Evolutionary conservation across 2,329 filamentous ascomycete species (phyloP), one percentile per base, ranked within the genome.

Genomic region (Fonsecaea monophora): DNA sequence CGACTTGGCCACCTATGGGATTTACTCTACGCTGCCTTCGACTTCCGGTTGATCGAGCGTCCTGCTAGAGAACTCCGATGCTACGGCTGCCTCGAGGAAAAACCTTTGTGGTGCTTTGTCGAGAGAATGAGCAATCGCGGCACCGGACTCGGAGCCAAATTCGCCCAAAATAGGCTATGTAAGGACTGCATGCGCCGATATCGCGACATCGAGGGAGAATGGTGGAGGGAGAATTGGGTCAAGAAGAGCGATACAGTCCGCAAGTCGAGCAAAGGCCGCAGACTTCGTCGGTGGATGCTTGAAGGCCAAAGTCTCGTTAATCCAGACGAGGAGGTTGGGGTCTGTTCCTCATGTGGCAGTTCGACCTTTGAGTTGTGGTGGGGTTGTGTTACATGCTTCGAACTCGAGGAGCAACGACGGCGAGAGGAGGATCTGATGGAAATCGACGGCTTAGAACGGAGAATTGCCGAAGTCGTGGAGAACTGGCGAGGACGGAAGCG

Each of bases 211-310:
- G 69, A 67, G 21, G 69, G 69, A 7, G 25, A 59, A 18, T 71
- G 67, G 69, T 71, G 66, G 65, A 67, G 63, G 58, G 69, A 71
- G 58, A 69, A 69, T 48, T 69, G 69, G 67, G 57, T 71, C 48
- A 59, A 62, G 48, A 68, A 64, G 37, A 60, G 60, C 32, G 69
- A 69, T 12, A 63, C 45, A 10, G 67, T 66, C 7, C 8, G 61
- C 25, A 67, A 67, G 40, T 21, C 48, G 21, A 63, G 60, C 25
- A 54, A 25, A 48, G 21, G 25, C 32, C 50, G 30, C 21, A 55
- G 69, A 53, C 18, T 71, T 18, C 55, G 64, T 12, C 64, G 58
- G 6, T 70, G 64, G 64, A 50, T 53, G 13, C 53, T 68, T 30
- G 42, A 65, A 42, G 68, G 66, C 35, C 35, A 38, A 38, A 66